Evolutionary conservation across 2,329 filamentous ascomycete species (phyloP).

Genomic region (Amphichorda felina): DNA sequence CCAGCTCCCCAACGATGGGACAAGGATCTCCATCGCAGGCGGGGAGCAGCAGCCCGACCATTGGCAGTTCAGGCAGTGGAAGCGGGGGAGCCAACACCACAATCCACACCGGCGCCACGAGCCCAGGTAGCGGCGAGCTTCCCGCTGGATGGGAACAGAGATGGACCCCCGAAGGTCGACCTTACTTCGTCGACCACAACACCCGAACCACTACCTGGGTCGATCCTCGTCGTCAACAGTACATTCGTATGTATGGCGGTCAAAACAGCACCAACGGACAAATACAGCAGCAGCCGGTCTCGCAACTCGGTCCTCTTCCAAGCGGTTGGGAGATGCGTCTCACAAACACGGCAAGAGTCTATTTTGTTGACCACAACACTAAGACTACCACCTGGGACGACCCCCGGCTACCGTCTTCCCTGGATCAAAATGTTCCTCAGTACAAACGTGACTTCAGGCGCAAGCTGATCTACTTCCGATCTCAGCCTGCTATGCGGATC

Average conservation of each 20-base stretch:
- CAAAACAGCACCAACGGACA: conserved; percentile 75
- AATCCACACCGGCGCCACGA: conserved; percentile 87
- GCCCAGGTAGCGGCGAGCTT: conserved; percentile 85
- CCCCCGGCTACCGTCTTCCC: conserved; percentile 81
- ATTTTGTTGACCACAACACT: conserved; percentile 99
- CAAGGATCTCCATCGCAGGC: conserved; percentile 30
- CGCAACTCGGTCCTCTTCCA: conserved; percentile 85
- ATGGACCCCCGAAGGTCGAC: conserved; percentile 84
- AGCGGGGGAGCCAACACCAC: conserved; percentile 43
- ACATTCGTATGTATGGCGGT: conserved; percentile 92
- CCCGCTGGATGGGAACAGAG: conserved; percentile 94
- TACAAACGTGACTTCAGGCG: conserved; percentile 98
- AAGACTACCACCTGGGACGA: conserved; percentile 99
- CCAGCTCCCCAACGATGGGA: conserved; percentile 73
- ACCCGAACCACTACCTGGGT: conserved; percentile 98
- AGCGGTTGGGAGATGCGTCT: conserved; percentile 99
- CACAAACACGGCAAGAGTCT: conserved; percentile 93
- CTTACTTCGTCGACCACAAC: conserved; percentile 98
- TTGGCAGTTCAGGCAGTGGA: conserved; percentile 5
- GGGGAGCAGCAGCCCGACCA: conserved; percentile 13
- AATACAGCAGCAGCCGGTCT: conserved; percentile 95
- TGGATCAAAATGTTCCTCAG: conserved; percentile 97
- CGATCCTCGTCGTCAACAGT: conserved; percentile 91
- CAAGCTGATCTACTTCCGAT: conserved; percentile 98
- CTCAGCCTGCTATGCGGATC: conserved; percentile 90